Evolutionary conservation across 1,284 basidiomycete genomes (phyloP).

Genomic region (Ceratobasidium sp.): DNA sequence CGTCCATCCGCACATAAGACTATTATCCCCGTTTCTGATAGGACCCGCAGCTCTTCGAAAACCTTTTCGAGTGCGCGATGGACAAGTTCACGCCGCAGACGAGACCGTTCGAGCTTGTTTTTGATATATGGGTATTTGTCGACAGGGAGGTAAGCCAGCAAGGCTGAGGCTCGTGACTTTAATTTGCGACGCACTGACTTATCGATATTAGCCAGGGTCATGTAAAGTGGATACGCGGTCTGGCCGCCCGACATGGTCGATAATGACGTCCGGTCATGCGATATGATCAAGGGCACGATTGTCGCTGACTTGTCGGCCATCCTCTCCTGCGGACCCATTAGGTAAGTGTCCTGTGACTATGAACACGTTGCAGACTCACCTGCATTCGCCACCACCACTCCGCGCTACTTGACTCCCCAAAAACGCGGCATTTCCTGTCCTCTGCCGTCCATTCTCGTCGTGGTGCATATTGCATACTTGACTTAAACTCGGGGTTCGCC

Average conservation of each 20-base stretch:
- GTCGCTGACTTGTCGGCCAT: not conserved
- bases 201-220: slow-evolving; percentile 44
- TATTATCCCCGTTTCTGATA: slow-evolving; percentile 1
- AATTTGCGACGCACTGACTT: slow-evolving; percentile 37
- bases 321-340: not conserved
- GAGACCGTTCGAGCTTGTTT: not conserved
- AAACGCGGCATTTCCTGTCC: slow-evolving; percentile 8
- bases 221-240: slow-evolving; percentile 25
- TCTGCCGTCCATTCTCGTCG: slow-evolving; percentile 18
- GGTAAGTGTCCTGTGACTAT: not conserved
- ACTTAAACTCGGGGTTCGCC: slow-evolving; percentile 36
- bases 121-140: slow-evolving; percentile 9
- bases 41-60: not conserved
- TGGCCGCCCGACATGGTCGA: slow-evolving; percentile 14
- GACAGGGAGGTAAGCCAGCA: slow-evolving; percentile 46
- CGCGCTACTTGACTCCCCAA: slow-evolving; percentile 20
- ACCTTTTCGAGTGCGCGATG: slow-evolving; percentile 11
- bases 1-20: slow-evolving; percentile 30
- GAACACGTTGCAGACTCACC: not conserved
- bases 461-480: slow-evolving; percentile 39
- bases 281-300: slow-evolving; percentile 11
- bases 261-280: slow-evolving; percentile 14
- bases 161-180: slow-evolving; percentile 24
- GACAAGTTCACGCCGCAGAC: not conserved
- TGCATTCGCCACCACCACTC: slow-evolving; percentile 42